Evolutionary conservation across 495 filamentous ascomycete genomes (phyloP).

Genomic region (Penicillium simplicissimum): DNA sequence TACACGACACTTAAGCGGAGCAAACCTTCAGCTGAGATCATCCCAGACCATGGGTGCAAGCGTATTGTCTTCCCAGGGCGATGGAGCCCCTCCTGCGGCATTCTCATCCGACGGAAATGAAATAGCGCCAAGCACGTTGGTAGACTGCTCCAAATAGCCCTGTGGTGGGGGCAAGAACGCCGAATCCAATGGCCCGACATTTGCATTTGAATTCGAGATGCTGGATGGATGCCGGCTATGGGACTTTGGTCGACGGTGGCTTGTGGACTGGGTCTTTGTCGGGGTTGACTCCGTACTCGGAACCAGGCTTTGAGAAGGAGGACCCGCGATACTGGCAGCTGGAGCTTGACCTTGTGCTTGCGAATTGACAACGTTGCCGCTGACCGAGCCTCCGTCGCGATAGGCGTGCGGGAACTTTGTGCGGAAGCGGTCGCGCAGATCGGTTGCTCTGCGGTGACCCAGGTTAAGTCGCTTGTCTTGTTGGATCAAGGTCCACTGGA

Average conservation of each 20-base stretch:
- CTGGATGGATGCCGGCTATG: constrained; percentile 23
- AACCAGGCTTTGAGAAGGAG: constrained; percentile 11
- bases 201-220: constrained; percentile 11
- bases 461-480: constrained; percentile 68
- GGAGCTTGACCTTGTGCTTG: constrained; percentile 1
- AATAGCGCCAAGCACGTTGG: constrained; percentile 22
- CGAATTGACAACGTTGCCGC: constrained; percentile 28
- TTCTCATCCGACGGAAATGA: constrained; percentile 41
- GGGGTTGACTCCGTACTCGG: constrained; percentile 17
- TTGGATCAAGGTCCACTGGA: constrained; percentile 79
- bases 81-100: constrained; percentile 19
- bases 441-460: constrained; percentile 66
- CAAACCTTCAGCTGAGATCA: constrained; percentile 30
- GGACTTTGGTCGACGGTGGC: constrained; percentile 7
- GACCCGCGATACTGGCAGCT: constrained; percentile 8
- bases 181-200: constrained; percentile 28
- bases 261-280: constrained; percentile 10
- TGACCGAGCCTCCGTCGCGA: constrained; percentile 51
- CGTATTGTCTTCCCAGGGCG: constrained; percentile 45
- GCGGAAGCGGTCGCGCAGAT: constrained; percentile 79
- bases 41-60: constrained; percentile 50
- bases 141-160: constrained; percentile 26
- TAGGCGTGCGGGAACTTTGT: constrained; percentile 79
- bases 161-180: constrained; percentile 38
- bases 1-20: neutral